Evolutionary conservation across 352 stramenopile genomes (phyloP).

Genomic region (Phytophthora sp.): DNA sequence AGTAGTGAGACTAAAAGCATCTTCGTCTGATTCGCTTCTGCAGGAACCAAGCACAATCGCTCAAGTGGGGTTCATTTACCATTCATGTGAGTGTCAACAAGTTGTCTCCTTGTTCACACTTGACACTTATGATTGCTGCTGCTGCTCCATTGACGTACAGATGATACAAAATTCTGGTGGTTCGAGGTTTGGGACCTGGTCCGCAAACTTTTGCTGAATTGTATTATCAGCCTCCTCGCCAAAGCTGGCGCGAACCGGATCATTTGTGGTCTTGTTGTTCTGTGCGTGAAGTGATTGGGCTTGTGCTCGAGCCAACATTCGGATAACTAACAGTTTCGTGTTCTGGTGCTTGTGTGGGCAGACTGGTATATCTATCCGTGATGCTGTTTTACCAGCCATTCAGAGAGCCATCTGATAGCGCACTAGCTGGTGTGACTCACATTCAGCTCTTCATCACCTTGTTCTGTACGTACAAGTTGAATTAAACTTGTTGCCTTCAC

Average conservation of each 20-base stretch:
- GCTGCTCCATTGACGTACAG: constrained; percentile 26
- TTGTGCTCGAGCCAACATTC: background rate
- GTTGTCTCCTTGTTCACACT: too few species aligned
- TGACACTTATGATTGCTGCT: background rate
- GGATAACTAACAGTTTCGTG: background rate
- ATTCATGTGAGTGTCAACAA: constrained; percentile 56
- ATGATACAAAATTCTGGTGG: constrained; percentile 72
- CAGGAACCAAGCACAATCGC: constrained; percentile 77
- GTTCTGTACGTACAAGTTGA: constrained; percentile 56
- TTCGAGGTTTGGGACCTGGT: constrained; percentile 82
- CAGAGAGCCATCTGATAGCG: constrained; percentile 65
- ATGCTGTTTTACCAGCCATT: constrained; percentile 79
- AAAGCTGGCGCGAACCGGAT: constrained; percentile 73
- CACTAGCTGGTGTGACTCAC: constrained; percentile 64
- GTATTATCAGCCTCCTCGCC: constrained; percentile 62
- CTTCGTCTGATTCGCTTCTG: background rate
- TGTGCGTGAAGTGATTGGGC: constrained; percentile 36
- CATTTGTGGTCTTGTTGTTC: constrained; percentile 69
- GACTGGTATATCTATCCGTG: constrained; percentile 76
- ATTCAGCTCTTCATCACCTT: constrained; percentile 84
- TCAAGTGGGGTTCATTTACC: constrained; percentile 83
- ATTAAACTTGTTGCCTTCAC: background rate
- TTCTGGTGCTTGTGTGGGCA: constrained; percentile 18
- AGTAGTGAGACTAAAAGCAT: background rate
- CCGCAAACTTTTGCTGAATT: constrained; percentile 77